These are phyloP conservation scores for Hypoxylon fragiforme DNA, from an alignment of 495 filamentous ascomycete genomes.

Conservation along the genomic window DNA sequence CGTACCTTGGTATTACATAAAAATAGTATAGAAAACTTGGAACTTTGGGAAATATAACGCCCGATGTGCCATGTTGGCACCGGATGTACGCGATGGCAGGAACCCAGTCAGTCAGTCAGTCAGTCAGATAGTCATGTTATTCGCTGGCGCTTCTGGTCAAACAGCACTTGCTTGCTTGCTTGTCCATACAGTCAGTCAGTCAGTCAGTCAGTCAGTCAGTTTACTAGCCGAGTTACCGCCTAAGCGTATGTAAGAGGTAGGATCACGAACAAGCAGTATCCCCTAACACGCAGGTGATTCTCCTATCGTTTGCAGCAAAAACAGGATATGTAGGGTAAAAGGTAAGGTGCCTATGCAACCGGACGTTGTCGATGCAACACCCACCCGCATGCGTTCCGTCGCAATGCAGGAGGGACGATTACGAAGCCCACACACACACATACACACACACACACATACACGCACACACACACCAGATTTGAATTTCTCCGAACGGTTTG, in stretches of 20 bases:
- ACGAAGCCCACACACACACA: background rate
- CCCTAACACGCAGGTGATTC: constrained; percentile 9
- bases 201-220: no score
- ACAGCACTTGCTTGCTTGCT: no score
- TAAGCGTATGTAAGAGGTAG: no score
- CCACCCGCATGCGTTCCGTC: no score
- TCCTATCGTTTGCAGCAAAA: constrained; percentile 23
- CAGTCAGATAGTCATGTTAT: no score
- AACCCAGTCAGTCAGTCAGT: background rate
- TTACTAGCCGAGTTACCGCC: no score
- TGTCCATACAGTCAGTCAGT: no score
- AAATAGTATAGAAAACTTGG: no score
- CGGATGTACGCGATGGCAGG: background rate
- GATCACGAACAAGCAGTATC: background rate
- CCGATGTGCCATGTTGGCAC: background rate
- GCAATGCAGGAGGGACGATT: background rate
- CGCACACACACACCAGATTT: background rate
- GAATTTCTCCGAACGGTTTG: background rate
- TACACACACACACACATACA: background rate
- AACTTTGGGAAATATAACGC: no score
- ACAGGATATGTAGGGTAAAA: no score
- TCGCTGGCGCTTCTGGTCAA: constrained; percentile 19
- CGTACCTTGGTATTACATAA: no score
- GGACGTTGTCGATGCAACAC: constrained; percentile 22
- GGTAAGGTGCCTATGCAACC: no score